Evolutionary conservation across 345 rosid genomes (phyloP), one percentile per base, ranked within the genome.

Genomic region (Adansonia digitata): DNA sequence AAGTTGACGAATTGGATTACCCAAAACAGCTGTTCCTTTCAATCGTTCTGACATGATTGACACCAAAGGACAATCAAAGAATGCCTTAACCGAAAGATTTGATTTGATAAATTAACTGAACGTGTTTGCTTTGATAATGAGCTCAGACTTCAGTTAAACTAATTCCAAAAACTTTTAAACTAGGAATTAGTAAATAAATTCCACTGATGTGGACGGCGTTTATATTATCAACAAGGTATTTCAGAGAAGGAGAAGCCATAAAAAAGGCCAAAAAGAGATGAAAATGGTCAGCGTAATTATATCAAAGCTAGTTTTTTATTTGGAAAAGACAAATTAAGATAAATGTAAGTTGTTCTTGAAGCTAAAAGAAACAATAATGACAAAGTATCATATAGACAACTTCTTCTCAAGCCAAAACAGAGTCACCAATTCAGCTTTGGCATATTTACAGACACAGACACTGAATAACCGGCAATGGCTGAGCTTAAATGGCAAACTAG

Each of bases 401-500:
- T 68, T 66, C 49, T 67, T 67, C 39, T 26, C 34, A 7, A 43
- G 53, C 53, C 55, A 67, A 45, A 67, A 67, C 53, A 67, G 1
- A 43, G 7, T 45, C 0, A 7, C 5, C 7, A 0, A 45, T 15
- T 9, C 13, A 2, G 22, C 51, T 18, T 24, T 1, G 11, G 10
- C 73, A 48, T 69, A 48, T 69, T 29, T 69, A 69, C 39, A 66
- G n/a, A 24, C 20, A 45, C 72, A 27, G 14, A 46, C 40, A 27
- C 72, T 18, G 29, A 2, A 29, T 26, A 72, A 26, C 17, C 55
- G 18, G 27, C 27, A 39, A 4, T 4, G 56, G 4, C 20, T 20
- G 40, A 45, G 60, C 35, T 63, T 1, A 63, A 20, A 24, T 34
- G 34, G 67, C 29, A 60, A 77, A 46, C 61, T n/a, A 31, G 72